Percentiles rank a stretch among this genome's conserved stretches.
phyloP scores from a whole-genome alignment of 2,329 filamentous ascomycete genomes.

The Chaetomium olivaceum region DNA sequence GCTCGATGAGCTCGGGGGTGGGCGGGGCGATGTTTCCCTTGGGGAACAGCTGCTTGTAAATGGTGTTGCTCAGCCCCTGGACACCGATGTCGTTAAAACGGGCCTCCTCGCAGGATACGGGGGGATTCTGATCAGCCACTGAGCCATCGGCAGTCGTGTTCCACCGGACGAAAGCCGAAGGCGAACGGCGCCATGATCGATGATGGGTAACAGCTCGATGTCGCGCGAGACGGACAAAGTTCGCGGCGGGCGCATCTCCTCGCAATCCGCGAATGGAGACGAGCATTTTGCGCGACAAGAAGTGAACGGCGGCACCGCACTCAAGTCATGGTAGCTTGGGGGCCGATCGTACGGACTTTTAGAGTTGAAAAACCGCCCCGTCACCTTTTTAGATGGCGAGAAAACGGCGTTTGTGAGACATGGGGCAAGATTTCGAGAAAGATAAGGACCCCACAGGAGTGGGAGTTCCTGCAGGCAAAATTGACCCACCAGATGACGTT shows the following conservation, averaged over 20 bases:
- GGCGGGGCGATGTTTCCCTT: slow-evolving; percentile 57
- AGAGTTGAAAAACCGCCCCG: neutral
- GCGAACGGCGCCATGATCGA: slow-evolving; percentile 37
- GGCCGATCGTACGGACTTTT: neutral
- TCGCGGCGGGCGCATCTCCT: slow-evolving; percentile 35
- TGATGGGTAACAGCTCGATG: slow-evolving; percentile 47
- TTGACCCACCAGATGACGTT: slow-evolving; percentile 14
- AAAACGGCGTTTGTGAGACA: neutral
- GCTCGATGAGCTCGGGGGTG: slow-evolving; percentile 66
- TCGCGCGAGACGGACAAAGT: slow-evolving; percentile 54
- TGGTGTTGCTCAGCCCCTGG: slow-evolving; percentile 83
- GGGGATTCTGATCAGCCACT: slow-evolving; percentile 37
- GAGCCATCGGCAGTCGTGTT: slow-evolving; percentile 19
- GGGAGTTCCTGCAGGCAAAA: neutral
- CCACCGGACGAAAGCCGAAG: slow-evolving; percentile 26
- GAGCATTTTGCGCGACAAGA: slow-evolving; percentile 41
- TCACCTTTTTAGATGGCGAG: neutral
- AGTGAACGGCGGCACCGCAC: slow-evolving; percentile 6
- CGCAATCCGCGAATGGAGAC: slow-evolving; percentile 40
- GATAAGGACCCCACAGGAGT: neutral
- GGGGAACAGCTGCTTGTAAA: slow-evolving; percentile 82
- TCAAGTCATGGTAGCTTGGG: slow-evolving; percentile 24
- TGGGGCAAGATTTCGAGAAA: neutral
- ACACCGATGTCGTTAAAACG: slow-evolving; percentile 92
- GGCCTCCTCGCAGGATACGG: slow-evolving; percentile 56